A percentile compares a stretch with the other conserved stretches of the same genome.
These are phyloP conservation scores for Pseudocercospora eumusae DNA, from an alignment of 2,329 filamentous ascomycete species.

Conservation along the genomic window DNA sequence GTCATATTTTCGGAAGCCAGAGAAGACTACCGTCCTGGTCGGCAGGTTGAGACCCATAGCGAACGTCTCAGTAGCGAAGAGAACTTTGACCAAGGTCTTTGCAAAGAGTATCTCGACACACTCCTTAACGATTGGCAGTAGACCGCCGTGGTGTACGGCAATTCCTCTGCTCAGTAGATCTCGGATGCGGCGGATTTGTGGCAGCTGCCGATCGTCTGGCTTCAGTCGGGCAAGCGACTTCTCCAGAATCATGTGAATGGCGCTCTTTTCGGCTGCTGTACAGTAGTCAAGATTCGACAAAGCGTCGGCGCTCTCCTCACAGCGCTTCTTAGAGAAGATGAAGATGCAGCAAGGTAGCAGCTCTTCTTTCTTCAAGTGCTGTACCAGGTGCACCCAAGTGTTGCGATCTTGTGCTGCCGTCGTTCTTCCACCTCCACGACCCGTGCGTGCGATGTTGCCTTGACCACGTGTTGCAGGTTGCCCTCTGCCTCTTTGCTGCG, in stretches of 20 bases:
- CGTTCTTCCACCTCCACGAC: slow-evolving; percentile 80
- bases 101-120: slow-evolving; percentile 96
- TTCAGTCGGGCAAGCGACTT: slow-evolving; percentile 90
- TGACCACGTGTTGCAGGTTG: slow-evolving; percentile 58
- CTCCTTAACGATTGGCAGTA: slow-evolving; percentile 96
- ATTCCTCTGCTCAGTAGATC: slow-evolving; percentile 86
- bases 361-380: slow-evolving; percentile 82
- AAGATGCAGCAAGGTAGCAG: slow-evolving; percentile 94
- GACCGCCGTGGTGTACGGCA: slow-evolving; percentile 91
- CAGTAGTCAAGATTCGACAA: slow-evolving; percentile 94
- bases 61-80: slow-evolving; percentile 98
- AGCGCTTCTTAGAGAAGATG: slow-evolving; percentile 96
- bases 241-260: slow-evolving; percentile 96
- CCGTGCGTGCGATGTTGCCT: slow-evolving; percentile 88
- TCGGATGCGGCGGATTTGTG: slow-evolving; percentile 84
- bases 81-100: slow-evolving; percentile 89
- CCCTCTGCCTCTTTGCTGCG: slow-evolving; percentile 58
- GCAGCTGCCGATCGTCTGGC: slow-evolving; percentile 83
- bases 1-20: slow-evolving; percentile 94
- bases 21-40: slow-evolving; percentile 95
- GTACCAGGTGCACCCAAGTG: slow-evolving; percentile 93
- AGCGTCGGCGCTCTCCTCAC: slow-evolving; percentile 95
- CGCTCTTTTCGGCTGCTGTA: slow-evolving; percentile 89
- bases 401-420: slow-evolving; percentile 94
- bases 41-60: slow-evolving; percentile 97